Percentiles rank a stretch among this genome's conserved stretches.
Evolutionary conservation across 176 grass and related monocot species (phyloP).

Genomic region (Aegilops sharonensis): DNA sequence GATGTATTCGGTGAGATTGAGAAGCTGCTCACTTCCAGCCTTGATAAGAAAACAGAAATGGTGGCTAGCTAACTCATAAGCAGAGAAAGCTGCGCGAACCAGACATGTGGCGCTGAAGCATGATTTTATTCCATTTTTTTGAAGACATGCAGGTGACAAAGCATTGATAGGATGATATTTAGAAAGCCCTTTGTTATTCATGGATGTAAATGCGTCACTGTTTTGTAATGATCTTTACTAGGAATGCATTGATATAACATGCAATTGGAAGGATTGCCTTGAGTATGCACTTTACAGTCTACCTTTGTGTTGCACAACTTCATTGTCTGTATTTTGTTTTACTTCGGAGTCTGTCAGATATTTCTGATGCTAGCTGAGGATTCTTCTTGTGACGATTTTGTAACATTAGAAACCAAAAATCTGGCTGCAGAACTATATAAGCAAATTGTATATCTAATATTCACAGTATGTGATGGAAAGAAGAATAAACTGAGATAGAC

Average conservation of each 20-base stretch:
- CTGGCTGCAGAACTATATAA: not conserved
- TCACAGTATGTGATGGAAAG: conserved; percentile 2
- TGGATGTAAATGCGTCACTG: conserved; percentile 7
- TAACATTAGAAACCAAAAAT: not conserved
- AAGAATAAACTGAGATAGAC: not conserved
- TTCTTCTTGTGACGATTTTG: not conserved
- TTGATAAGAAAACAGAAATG: conserved; percentile 50
- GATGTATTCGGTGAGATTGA: conserved; percentile 76
- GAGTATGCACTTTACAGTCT: not conserved
- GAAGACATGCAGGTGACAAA: conserved; percentile 15
- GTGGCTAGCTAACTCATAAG: conserved; percentile 15
- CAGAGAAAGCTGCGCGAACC: not conserved
- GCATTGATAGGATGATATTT: not conserved
- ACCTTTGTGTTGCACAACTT: not conserved
- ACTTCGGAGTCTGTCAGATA: not conserved
- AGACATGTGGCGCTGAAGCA: not conserved
- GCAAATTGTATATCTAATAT: not conserved
- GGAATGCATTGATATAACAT: conserved; percentile 18
- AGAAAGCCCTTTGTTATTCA: conserved; percentile 2
- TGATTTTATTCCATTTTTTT: not conserved
- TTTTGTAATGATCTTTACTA: not conserved
- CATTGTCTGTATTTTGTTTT: not conserved
- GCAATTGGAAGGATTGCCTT: not conserved
- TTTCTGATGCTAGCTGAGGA: not conserved
- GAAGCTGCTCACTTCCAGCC: conserved; percentile 50